phyloP scores from a whole-genome alignment of 306 rosid species.

The Cucumis melo region DNA sequence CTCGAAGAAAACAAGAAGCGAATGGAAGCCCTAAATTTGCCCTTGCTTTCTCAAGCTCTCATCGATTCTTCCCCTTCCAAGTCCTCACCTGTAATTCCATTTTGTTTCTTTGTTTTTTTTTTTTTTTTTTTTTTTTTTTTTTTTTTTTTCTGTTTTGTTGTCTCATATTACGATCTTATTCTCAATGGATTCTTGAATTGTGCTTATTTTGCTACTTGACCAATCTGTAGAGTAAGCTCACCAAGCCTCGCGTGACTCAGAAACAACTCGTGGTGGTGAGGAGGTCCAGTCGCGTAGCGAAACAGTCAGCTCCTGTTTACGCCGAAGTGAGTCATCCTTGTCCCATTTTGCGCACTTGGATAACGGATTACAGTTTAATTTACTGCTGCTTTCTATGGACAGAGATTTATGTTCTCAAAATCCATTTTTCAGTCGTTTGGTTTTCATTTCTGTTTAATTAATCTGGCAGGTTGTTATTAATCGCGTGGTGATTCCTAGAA shows the following conservation, averaged over 20 bases:
- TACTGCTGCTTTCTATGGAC: neutral
- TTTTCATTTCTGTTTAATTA: neutral
- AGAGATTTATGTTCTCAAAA: neutral
- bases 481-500: slow-evolving; percentile 36
- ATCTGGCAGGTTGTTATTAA: slow-evolving; percentile 27
- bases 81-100: neutral
- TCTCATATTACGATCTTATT: neutral
- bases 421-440: neutral
- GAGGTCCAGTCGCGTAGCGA: slow-evolving; percentile 64
- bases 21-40: slow-evolving; percentile 65
- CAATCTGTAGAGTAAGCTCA: slow-evolving; percentile 28
- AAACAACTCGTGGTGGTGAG: slow-evolving; percentile 43
- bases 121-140: neutral
- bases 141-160: neutral
- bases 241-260: slow-evolving; percentile 24
- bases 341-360: neutral
- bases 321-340: slow-evolving; percentile 10
- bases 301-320: slow-evolving; percentile 46
- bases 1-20: slow-evolving; percentile 63
- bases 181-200: neutral
- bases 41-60: slow-evolving; percentile 44
- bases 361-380: neutral
- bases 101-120: neutral
- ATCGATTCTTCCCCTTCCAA: slow-evolving; percentile 33
- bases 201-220: neutral